These are phyloP conservation scores for Lunasporangiospora selenospora DNA, from an alignment of 192 early-diverging fungal species.

Conservation along the genomic window DNA sequence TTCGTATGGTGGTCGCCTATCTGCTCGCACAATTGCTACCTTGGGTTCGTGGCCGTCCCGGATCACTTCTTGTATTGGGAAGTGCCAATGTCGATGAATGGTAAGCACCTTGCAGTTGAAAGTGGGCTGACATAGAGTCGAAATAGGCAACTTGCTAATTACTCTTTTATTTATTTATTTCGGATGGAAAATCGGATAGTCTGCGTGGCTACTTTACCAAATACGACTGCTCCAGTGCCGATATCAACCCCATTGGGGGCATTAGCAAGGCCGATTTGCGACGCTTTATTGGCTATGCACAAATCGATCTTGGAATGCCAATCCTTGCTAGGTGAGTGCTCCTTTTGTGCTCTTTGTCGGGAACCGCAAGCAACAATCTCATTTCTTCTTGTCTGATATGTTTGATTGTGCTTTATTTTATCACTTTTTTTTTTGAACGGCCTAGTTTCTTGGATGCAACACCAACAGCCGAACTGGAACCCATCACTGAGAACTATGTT, in stretches of 20 bases:
- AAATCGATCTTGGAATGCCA: slow-evolving; percentile 67
- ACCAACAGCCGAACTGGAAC: slow-evolving; percentile 97
- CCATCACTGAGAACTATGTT: slow-evolving; percentile 79
- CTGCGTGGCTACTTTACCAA: slow-evolving; percentile 98
- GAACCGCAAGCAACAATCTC: too few relatives aligned
- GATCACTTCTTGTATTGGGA: slow-evolving; percentile 88
- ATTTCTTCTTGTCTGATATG: too few relatives aligned
- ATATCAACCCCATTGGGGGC: slow-evolving; percentile 97
- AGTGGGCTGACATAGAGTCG: too few relatives aligned
- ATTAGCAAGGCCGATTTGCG: slow-evolving; percentile 91
- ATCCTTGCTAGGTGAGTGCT: slow-evolving; percentile 63
- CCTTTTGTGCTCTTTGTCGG: too few relatives aligned
- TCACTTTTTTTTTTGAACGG: not conserved
- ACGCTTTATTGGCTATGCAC: slow-evolving; percentile 79
- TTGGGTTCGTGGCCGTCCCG: slow-evolving; percentile 76
- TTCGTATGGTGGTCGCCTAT: slow-evolving; percentile 96
- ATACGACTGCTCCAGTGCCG: slow-evolving; percentile 97
- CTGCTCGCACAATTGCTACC: slow-evolving; percentile 95
- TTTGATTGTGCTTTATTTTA: too few relatives aligned
- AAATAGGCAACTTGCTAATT: too few relatives aligned
- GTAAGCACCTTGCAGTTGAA: too few relatives aligned
- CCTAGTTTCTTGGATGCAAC: slow-evolving; percentile 81
- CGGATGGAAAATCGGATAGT: too few relatives aligned
- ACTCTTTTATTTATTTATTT: too few relatives aligned
- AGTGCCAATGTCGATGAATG: slow-evolving; percentile 99